phyloP scores from a whole-genome alignment of 2,329 filamentous ascomycete species.

The Exophiala mesophila region DNA sequence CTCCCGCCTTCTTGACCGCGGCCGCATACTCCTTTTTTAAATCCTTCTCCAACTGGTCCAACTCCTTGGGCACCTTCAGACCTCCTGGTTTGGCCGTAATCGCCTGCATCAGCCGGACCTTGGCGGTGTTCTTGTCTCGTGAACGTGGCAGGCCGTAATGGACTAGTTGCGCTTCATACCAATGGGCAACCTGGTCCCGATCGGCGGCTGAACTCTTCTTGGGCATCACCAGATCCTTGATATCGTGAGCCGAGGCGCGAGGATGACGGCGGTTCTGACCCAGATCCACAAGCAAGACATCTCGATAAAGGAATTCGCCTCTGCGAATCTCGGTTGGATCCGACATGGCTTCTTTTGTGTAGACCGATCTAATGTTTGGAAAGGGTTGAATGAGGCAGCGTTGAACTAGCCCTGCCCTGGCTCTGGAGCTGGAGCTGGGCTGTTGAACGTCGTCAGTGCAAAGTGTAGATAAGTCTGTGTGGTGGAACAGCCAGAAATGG shows the following conservation, averaged over 20 bases:
- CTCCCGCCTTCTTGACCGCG: slow-evolving; percentile 41
- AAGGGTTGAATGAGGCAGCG: too few species aligned
- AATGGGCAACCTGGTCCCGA: slow-evolving; percentile 54
- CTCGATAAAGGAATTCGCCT: slow-evolving; percentile 24
- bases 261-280: slow-evolving; percentile 44
- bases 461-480: too few species aligned
- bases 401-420: too few species aligned
- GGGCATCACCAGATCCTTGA: slow-evolving; percentile 40
- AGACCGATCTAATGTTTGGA: too few species aligned
- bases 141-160: slow-evolving; percentile 57
- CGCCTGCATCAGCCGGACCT: slow-evolving; percentile 56
- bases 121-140: slow-evolving; percentile 55
- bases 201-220: slow-evolving; percentile 6
- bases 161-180: slow-evolving; percentile 58
- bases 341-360: too few species aligned
- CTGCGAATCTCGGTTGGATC: slow-evolving; percentile 15
- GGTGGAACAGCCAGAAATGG: too few species aligned
- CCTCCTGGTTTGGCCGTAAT: slow-evolving; percentile 39
- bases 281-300: slow-evolving; percentile 43
- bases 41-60: slow-evolving; percentile 48
- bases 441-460: too few species aligned
- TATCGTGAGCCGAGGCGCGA: slow-evolving; percentile 42
- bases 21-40: slow-evolving; percentile 52
- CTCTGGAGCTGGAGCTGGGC: too few species aligned
- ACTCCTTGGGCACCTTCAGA: slow-evolving; percentile 46